Base-by-base conservation (phyloP, 2,329 filamentous ascomycete species). In the Cercospora sojina region DNA sequence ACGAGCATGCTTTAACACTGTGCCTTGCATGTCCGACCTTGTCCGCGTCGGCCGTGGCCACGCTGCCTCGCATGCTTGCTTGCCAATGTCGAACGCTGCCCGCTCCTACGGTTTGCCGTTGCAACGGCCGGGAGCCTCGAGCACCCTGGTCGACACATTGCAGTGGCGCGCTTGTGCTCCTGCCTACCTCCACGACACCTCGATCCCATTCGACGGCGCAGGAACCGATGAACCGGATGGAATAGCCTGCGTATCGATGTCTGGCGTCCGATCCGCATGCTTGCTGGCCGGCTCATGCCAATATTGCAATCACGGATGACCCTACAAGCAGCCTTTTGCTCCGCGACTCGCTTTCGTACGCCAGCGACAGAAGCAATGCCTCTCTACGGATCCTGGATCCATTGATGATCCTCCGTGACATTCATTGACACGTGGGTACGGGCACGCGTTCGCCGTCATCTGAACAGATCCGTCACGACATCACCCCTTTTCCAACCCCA, bases 301-400 rank as follows among this genome's bases (percentile, higher is more conserved):
- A 57, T 35, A 57, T 35, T 35, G 53, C 31, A 57, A 57, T 57
- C 53, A 57, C 53, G 29, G 53, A 57, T 57, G 53, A 31, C 53
- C 53, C 53, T 57, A 23, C 53, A 23, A 35, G n/a, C 20, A 31
- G 31, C 53, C 16, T 27, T 20, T 57, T 35, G 53, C 53, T 32
- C 53, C 31, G 53, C 53, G 27, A 57, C 53, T 57, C 53, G 47
- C 53, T n/a, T 31, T 31, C 53, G 27, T n/a, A n/a, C 53, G 9
- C 53, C 53, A 35, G 53, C 53, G 3, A 57, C 16, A 32, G 53
- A 32, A n/a, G 53, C 53, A 31, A 35, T 57, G 13, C 20, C 25
- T 13, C 51, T 56, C 51, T 56, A 56, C 31, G 27, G 25, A 49
- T 23, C 43, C 10, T 23, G 12, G 43, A 13, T 6, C 43, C 43